A percentile compares a stretch with the other conserved stretches of the same genome.
Evolutionary conservation across 306 rosid species (phyloP).

Genomic region (Quercus engelmannii): DNA sequence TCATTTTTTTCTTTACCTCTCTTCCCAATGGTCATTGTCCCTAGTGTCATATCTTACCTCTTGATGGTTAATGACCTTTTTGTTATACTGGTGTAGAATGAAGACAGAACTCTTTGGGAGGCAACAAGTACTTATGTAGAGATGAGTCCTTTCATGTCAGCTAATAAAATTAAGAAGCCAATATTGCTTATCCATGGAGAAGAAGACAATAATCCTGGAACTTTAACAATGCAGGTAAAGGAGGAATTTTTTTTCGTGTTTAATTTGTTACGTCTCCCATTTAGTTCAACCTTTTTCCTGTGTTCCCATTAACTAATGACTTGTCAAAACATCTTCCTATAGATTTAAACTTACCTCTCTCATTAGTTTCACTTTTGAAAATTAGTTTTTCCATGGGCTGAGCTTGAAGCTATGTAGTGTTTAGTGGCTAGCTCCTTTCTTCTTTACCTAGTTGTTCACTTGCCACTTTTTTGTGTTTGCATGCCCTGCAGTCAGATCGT

Average conservation of each 20-base stretch:
- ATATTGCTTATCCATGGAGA: constrained; percentile 96
- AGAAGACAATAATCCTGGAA: constrained; percentile 95
- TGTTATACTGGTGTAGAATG: constrained; percentile 52
- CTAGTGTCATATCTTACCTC: constrained; percentile 3
- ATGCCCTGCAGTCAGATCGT: constrained; percentile 80
- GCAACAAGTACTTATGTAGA: constrained; percentile 82
- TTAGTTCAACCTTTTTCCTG: neutral
- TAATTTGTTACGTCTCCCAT: neutral
- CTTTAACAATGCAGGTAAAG: constrained; percentile 94
- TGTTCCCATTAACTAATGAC: constrained; percentile 4
- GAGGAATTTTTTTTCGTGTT: neutral
- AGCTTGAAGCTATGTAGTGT: neutral
- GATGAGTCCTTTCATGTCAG: constrained; percentile 99
- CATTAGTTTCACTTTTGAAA: neutral
- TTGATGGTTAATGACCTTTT: constrained; percentile 14
- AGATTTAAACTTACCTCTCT: neutral
- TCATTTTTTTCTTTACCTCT: neutral
- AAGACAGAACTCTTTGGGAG: constrained; percentile 99
- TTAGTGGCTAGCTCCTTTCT: constrained; percentile 3
- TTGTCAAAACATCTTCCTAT: constrained; percentile 10
- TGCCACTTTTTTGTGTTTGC: constrained; percentile 22
- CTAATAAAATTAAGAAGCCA: constrained; percentile 94
- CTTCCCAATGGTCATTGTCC: constrained; percentile 10
- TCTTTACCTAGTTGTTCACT: constrained; percentile 10
- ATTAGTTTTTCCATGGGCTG: neutral